Conservation (phyloP, 2,329 filamentous ascomycete species). For the Drechslerella stenobrocha region DNA sequence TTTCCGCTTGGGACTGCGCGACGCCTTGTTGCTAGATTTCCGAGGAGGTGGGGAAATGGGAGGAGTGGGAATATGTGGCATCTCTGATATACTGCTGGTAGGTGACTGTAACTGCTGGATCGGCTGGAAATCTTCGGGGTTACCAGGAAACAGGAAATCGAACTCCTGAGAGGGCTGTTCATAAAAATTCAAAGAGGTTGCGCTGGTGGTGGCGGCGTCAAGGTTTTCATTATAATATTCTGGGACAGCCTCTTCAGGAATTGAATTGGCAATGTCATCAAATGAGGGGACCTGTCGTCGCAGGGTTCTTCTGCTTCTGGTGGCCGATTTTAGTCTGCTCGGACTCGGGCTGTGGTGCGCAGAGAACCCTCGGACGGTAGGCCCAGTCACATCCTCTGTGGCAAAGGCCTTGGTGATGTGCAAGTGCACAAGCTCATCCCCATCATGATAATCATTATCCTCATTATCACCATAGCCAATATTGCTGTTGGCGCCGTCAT, state of each 20-base stretch:
- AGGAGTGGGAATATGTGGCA: not conserved
- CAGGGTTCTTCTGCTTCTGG: slow-evolving; percentile 47
- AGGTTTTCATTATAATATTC: slow-evolving; percentile 35
- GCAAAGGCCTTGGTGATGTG: slow-evolving; percentile 11
- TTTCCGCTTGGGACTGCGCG: slow-evolving; percentile 13
- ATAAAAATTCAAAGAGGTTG: slow-evolving; percentile 13
- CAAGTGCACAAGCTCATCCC: slow-evolving; percentile 21
- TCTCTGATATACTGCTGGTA: slow-evolving; percentile 15
- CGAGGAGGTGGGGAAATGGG: slow-evolving; percentile 39
- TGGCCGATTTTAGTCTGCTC: slow-evolving; percentile 40
- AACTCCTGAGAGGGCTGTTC: slow-evolving; percentile 46
- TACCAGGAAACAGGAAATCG: slow-evolving; percentile 42
- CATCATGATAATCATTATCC: not conserved
- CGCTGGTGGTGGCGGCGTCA: slow-evolving; percentile 17
- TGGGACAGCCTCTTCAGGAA: slow-evolving; percentile 44
- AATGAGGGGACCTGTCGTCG: slow-evolving; percentile 46
- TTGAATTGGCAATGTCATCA: slow-evolving; percentile 47
- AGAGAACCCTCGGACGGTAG: slow-evolving; percentile 8
- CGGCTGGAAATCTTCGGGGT: slow-evolving; percentile 44
- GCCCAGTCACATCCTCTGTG: slow-evolving; percentile 26
- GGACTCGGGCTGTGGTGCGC: slow-evolving; percentile 31
- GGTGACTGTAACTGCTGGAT: slow-evolving; percentile 27
- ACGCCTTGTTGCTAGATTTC: slow-evolving; percentile 23
- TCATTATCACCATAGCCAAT: slow-evolving; percentile 18
- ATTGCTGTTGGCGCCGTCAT: slow-evolving; percentile 11